Evolutionary conservation across 2,329 filamentous ascomycete genomes (phyloP).

Genomic region (Stagonosporopsis vannaccii): DNA sequence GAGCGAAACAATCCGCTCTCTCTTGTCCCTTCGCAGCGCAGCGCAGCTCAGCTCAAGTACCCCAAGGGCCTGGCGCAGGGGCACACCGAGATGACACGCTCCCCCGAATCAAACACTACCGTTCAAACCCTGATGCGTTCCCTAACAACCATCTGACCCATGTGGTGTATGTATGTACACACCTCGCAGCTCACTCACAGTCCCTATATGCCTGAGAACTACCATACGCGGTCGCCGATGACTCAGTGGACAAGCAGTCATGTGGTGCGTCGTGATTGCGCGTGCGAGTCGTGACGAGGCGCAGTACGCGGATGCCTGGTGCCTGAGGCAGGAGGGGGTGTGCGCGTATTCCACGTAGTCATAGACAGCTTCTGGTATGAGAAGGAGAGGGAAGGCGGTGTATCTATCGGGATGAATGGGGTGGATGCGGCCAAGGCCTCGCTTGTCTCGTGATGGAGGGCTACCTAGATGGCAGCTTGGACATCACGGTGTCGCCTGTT

Average conservation of each 20-base stretch:
- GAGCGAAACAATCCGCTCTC: no score
- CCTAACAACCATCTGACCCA: no score
- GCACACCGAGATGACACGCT: no score
- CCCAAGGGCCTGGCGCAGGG: not conserved
- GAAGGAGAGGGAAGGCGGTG: not conserved
- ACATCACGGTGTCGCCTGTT: conserved; percentile 3
- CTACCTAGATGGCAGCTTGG: not conserved
- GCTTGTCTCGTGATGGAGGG: not conserved
- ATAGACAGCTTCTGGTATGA: not conserved
- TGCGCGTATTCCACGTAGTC: not conserved
- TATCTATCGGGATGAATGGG: not conserved
- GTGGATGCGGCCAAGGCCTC: not conserved
- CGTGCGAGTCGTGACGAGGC: conserved; percentile 3
- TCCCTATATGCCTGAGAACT: no score
- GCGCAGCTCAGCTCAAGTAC: not conserved
- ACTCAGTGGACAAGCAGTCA: conserved; percentile 10
- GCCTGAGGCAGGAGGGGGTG: conserved; percentile 12
- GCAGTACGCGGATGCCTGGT: conserved; percentile 11
- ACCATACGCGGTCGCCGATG: no score
- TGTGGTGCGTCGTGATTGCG: not conserved
- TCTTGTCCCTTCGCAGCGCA: no score
- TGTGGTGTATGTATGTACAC: no score
- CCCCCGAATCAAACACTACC: no score
- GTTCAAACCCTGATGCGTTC: no score
- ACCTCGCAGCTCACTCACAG: no score